Conservation (phyloP, 2,329 filamentous ascomycete genomes). For the Capronia epimyces region DNA sequence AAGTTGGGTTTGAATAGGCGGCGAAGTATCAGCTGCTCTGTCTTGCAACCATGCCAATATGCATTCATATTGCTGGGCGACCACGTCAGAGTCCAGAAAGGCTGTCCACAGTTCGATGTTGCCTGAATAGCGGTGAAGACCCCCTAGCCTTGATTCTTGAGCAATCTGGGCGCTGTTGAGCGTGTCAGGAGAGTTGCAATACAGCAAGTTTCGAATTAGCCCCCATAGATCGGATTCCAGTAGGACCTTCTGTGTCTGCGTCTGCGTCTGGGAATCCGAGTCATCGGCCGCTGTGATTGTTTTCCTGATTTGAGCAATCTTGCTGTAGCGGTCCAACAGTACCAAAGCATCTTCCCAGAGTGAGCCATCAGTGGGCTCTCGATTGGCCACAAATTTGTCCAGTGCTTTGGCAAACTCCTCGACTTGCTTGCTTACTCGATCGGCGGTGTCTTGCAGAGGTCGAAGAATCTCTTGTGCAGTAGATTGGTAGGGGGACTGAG, state of each 20-base stretch:
- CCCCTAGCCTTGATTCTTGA: conserved; percentile 39
- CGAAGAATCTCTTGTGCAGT: conserved; percentile 49
- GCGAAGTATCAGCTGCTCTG: conserved; percentile 61
- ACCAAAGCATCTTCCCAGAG: conserved; percentile 60
- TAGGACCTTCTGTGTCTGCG: conserved; percentile 61
- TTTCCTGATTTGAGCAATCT: conserved; percentile 48
- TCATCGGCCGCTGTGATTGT: conserved; percentile 25
- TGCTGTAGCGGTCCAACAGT: conserved; percentile 59
- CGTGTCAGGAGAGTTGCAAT: conserved; percentile 59
- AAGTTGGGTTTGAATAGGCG: conserved; percentile 68
- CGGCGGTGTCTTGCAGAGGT: conserved; percentile 59
- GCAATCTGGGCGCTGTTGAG: conserved; percentile 36
- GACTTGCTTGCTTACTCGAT: conserved; percentile 71
- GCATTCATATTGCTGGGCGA: conserved; percentile 70
- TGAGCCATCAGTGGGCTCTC: conserved; percentile 36
- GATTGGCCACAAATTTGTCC: conserved; percentile 59
- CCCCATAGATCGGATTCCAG: conserved; percentile 82
- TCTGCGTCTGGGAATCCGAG: conserved; percentile 45
- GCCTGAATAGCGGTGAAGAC: conserved; percentile 52
- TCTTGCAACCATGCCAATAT: conserved; percentile 79
- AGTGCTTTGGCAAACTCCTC: conserved; percentile 79
- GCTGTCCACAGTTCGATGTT: conserved; percentile 63
- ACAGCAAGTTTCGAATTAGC: conserved; percentile 58
- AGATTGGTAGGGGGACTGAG: conserved; percentile 19
- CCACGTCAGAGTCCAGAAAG: conserved; percentile 67